Percentiles rank a stretch among this genome's conserved stretches.
These are phyloP conservation scores for Schizophyllum amplum DNA, from an alignment of 1,284 basidiomycete species.

Conservation along the genomic window DNA sequence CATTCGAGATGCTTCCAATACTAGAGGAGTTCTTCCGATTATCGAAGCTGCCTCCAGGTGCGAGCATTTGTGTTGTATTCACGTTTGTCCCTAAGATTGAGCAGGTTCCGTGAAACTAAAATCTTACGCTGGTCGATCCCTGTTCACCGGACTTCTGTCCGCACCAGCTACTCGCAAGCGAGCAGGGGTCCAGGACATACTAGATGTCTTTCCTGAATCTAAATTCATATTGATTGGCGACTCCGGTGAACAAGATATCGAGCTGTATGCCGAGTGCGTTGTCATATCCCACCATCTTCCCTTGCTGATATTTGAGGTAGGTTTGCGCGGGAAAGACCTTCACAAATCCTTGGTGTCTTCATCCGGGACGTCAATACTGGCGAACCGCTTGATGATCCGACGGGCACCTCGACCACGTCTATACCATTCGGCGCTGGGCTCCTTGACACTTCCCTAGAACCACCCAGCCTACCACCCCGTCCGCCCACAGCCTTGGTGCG, in stretches of 20 bases:
- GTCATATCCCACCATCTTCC: background rate
- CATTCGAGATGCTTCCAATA: slow-evolving; percentile 78
- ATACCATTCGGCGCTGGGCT: background rate
- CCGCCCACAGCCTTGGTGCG: background rate
- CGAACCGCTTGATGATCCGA: slow-evolving; percentile 47
- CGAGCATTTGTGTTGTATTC: slow-evolving; percentile 14
- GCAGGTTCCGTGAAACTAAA: slow-evolving; percentile 63
- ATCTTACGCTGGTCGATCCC: slow-evolving; percentile 74
- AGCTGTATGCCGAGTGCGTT: slow-evolving; percentile 60
- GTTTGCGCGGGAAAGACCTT: slow-evolving; percentile 59
- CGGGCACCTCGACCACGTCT: slow-evolving; percentile 27
- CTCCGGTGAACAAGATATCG: slow-evolving; percentile 83
- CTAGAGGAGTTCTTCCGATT: slow-evolving; percentile 72
- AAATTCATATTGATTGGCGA: slow-evolving; percentile 83
- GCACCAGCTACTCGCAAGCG: slow-evolving; percentile 77
- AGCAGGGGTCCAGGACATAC: slow-evolving; percentile 65
- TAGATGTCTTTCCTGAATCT: slow-evolving; percentile 70
- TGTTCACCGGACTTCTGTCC: slow-evolving; percentile 70
- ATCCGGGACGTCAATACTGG: slow-evolving; percentile 60
- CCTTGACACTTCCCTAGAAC: background rate
- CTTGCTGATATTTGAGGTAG: slow-evolving; percentile 14
- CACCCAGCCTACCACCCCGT: background rate
- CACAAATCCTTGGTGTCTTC: slow-evolving; percentile 65
- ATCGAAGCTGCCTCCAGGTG: slow-evolving; percentile 60
- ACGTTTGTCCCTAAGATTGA: background rate